Percentiles rank a stretch among this genome's conserved stretches.
phyloP scores from a whole-genome alignment of 2,329 filamentous ascomycete genomes.

The Aspergillus sojae region DNA sequence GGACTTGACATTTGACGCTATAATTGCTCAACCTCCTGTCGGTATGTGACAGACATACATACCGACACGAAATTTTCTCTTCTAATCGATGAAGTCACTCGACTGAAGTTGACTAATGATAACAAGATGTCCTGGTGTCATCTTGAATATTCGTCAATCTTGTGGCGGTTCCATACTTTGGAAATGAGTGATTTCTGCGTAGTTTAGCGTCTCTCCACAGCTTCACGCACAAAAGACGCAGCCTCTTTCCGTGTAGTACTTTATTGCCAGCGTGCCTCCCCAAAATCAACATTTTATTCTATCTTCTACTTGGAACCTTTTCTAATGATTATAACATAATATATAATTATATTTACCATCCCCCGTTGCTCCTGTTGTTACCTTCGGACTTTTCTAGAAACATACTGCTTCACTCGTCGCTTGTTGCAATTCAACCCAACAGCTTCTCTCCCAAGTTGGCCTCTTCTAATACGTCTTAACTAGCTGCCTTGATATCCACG shows the following conservation, averaged over 20 bases:
- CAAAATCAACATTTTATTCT: not conserved
- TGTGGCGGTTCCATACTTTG: constrained; percentile 1
- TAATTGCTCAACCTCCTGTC: not conserved
- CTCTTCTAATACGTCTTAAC: not conserved
- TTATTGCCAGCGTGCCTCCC: constrained; percentile 5
- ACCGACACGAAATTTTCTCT: not conserved
- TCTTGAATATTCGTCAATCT: not conserved
- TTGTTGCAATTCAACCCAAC: not conserved
- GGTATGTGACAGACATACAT: not conserved
- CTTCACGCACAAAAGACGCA: constrained; percentile 38
- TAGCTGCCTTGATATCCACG: not conserved
- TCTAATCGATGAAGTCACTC: not conserved
- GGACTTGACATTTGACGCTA: not conserved
- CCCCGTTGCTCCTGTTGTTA: not conserved
- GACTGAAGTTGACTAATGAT: not conserved
- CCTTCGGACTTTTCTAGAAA: not conserved
- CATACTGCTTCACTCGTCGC: not conserved
- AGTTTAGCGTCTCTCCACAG: constrained; percentile 20
- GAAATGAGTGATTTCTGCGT: constrained; percentile 43
- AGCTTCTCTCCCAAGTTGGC: not conserved
- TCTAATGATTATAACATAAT: not conserved
- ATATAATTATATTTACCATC: not conserved
- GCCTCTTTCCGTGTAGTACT: constrained; percentile 13
- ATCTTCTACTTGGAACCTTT: constrained; percentile 2
- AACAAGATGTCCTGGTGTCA: not conserved